Base-by-base conservation (phyloP, 805 yeast genomes). In the Metschnikowia gelsemii region DNA sequence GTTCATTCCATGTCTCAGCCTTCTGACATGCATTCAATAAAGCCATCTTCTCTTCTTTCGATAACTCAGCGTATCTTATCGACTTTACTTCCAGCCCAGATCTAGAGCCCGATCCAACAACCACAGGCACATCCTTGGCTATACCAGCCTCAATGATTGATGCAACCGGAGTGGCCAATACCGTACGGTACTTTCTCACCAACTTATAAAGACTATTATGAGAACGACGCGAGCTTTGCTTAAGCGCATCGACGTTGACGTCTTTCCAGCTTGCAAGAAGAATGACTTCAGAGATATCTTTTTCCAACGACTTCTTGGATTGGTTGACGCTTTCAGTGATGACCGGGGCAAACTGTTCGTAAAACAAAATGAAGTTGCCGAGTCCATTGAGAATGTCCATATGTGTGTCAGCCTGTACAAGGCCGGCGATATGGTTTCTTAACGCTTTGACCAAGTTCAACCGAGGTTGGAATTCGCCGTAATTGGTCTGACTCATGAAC, bases 241-340 rank as follows among this genome's bases (percentile, higher is more conserved):
- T 89, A 55, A 93, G 72, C 0, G 99, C 96, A 57, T 86, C 95
- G 32, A 89, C 79, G 56, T 93, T 95, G 9, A 89, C 90, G 65
- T 93, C 99, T 53, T 90, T 89, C 98, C 98, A 95, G 55, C 96
- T 87, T 1, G 99, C 97, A 12, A 93, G 70, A 32, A 87, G 65
- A 31, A 93, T 88, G 3, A 89, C 82, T 43, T 93, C 99, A 25
- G 80, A 73, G 8, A 93, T 77, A 36, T 88, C 88, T 57, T 90
- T 91, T 44, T 82, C 87, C 25, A 91, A 65, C 2, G 64, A 61
- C 53, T 75, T 78, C 59, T 73, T 80, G 1, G 73, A 72, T 1
- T 57, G 56, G 0, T 51, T 54, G 8, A 89, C 56, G 8, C 65
- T 60, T 0, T 73, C 75, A 2, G 60, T 58, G n/a, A 91, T 66